Conservation (phyloP, 2,329 filamentous ascomycete species). For the Fusarium papillatum region DNA sequence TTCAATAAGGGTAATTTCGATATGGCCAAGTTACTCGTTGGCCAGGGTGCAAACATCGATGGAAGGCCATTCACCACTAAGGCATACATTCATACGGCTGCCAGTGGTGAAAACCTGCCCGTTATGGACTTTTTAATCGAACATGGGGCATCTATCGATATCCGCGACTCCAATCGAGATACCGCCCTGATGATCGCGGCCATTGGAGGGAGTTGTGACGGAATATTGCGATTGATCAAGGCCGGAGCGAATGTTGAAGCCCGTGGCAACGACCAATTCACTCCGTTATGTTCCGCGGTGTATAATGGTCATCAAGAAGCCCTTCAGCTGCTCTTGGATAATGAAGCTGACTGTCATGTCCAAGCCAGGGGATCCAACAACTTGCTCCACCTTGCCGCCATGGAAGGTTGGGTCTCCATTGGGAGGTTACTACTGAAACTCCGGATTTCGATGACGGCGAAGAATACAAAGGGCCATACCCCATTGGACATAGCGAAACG, state of each 20-base stretch:
- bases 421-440: not conserved
- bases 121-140: not conserved
- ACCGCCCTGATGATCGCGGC: not conserved
- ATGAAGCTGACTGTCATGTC: not conserved
- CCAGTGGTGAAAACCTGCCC: not conserved
- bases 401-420: not conserved
- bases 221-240: not conserved
- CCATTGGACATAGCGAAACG: not conserved
- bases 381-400: not conserved
- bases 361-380: not conserved
- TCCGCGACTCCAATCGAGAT: accelerated
- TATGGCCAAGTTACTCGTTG: not conserved
- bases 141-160: not conserved
- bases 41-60: not conserved
- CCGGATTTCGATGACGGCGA: not conserved
- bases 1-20: not conserved
- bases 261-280: not conserved
- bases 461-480: not conserved
- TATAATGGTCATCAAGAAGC: not conserved
- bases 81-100: not conserved
- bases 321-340: not conserved
- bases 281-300: not conserved
- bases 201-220: not conserved
- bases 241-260: not conserved
- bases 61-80: not conserved